Percentiles rank a stretch among this genome's conserved stretches.
phyloP scores from a whole-genome alignment of 768 basidiomycete species.

The Tulasnella sp. region DNA sequence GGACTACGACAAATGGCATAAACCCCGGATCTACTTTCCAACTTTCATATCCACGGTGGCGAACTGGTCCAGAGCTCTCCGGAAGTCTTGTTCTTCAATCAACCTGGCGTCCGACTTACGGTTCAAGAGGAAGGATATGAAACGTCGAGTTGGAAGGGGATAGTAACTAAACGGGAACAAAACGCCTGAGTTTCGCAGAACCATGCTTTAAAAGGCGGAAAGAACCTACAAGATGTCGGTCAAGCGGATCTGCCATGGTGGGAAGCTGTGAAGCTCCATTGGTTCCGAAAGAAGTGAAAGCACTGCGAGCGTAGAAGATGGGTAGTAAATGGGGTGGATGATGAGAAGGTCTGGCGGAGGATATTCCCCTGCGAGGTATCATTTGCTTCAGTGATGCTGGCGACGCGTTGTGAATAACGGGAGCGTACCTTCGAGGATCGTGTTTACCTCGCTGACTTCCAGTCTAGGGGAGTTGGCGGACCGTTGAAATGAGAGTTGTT shows the following conservation, averaged over 20 bases:
- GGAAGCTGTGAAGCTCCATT: conserved; percentile 65
- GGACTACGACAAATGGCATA: not conserved
- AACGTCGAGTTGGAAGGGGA: not conserved
- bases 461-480: conserved; percentile 30
- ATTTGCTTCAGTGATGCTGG: not conserved
- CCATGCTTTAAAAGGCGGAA: not conserved
- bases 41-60: conserved; percentile 67
- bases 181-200: not conserved
- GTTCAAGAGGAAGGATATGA: not conserved
- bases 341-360: conserved; percentile 71
- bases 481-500: conserved; percentile 33
- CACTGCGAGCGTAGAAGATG: conserved; percentile 19
- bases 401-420: not conserved
- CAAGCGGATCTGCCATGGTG: conserved; percentile 78
- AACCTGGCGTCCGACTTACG: conserved; percentile 31
- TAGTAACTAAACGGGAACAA: not conserved
- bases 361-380: conserved; percentile 40
- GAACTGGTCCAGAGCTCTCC: conserved; percentile 66
- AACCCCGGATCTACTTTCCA: conserved; percentile 39
- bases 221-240: conserved; percentile 67
- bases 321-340: conserved; percentile 47
- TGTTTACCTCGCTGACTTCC: conserved; percentile 41
- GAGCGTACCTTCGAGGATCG: conserved; percentile 51
- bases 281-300: conserved; percentile 32
- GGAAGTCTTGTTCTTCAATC: conserved; percentile 39